Base-by-base conservation (phyloP, 2,329 filamentous ascomycete genomes). In the Albophoma yamanashiensis region DNA sequence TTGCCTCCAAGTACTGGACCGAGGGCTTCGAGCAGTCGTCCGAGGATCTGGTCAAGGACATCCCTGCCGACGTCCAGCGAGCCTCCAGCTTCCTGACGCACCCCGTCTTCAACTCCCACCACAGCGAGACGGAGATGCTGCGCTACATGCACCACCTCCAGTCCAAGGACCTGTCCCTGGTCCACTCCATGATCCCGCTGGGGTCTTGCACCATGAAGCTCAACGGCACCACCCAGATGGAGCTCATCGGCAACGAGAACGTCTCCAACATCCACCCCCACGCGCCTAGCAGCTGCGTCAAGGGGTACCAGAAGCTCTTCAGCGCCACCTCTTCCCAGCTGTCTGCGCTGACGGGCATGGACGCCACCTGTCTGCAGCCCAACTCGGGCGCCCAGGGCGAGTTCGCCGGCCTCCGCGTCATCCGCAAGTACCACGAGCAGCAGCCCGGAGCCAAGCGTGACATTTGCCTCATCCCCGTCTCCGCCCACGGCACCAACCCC, bases 201-300 rank as follows among this genome's bases (percentile, higher is more conserved):
- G 93, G 93, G 25, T 97, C 93, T 1, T 97, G 93, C 79, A 97
- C 93, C 17, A 97, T 97, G 93, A 97, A 97, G 80, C 85, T 97
- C 58, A 97, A 97, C 73, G 90, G 89, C 50, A 94, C 92, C 3
- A 90, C 90, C 0, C 91, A 97, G 77, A 97, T 97, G 93, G 83
- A 89, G 20, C 89, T 92, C 9, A 82, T 97, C 59, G 89, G 89
- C 0, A 88, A 86, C 75, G 85, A 87, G 0, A 84, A 87, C 57
- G 91, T 92, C 69, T 83, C 89, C 50, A 85, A 88, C 62, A 80
- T 96, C 40, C 93, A 97, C 75, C 93, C 93, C 0, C 91, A 92
- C 68, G 83, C 87, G 43, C 88, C 89, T 0, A 68, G 77, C 0
- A 76, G 83, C 55, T 81, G 87, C 64, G 82, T 85, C 38, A 75